Evolutionary conservation across 1,284 basidiomycete genomes (phyloP).

Genomic region (Leccinum ponderosum): DNA sequence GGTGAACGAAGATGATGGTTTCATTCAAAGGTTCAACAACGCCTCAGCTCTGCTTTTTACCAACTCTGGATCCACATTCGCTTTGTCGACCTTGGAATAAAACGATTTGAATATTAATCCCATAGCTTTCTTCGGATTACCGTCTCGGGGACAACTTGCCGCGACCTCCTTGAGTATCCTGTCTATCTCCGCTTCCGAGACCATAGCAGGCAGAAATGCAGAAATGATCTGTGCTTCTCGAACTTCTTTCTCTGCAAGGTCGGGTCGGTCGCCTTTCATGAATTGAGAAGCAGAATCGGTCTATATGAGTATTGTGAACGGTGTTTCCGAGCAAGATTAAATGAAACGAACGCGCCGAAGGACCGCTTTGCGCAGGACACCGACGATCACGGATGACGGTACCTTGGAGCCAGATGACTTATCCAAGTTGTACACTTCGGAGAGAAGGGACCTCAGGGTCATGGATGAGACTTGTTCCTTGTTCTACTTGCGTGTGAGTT

Average conservation of each 20-base stretch:
- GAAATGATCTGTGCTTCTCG: conserved; percentile 56
- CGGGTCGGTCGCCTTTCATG: conserved; percentile 53
- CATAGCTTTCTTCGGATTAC: conserved; percentile 39
- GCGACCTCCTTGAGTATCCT: conserved; percentile 45
- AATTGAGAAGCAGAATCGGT: conserved; percentile 60
- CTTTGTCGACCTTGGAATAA: conserved; percentile 60
- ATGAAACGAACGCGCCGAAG: conserved; percentile 52
- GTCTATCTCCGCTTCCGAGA: conserved; percentile 58
- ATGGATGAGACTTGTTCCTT: conserved; percentile 57
- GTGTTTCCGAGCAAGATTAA: not conserved
- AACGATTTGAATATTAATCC: conserved; percentile 63
- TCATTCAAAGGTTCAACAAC: conserved; percentile 33
- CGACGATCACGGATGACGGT: conserved; percentile 44
- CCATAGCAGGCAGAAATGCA: conserved; percentile 57
- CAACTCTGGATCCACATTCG: conserved; percentile 53
- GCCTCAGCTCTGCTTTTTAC: conserved; percentile 53
- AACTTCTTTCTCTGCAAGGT: conserved; percentile 65
- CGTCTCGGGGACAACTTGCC: conserved; percentile 26
- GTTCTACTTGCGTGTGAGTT: conserved; percentile 37
- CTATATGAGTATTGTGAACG: conserved; percentile 37
- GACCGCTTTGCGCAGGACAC: conserved; percentile 59
- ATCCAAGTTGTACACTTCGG: conserved; percentile 68
- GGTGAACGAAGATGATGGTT: conserved; percentile 1
- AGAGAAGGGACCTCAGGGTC: conserved; percentile 65
- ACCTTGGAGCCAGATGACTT: conserved; percentile 49